phyloP scores from a whole-genome alignment of 1,284 basidiomycete species.

The Naganishia sp. region DNA sequence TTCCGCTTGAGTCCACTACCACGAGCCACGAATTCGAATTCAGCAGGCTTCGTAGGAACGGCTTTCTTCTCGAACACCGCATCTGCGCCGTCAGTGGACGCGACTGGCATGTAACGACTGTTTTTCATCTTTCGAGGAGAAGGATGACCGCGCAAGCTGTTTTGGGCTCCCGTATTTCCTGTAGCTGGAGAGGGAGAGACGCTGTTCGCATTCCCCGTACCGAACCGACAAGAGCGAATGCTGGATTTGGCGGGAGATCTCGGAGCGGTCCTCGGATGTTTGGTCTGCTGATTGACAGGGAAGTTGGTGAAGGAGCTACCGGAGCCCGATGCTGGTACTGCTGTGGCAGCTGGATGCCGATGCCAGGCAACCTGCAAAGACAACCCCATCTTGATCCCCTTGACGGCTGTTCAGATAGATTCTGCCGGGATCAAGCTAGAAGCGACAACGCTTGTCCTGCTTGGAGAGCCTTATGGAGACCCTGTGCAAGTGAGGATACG shows the following conservation, averaged over 20 bases:
- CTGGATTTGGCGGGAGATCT: background rate
- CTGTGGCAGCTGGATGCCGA: background rate
- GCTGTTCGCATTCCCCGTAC: background rate
- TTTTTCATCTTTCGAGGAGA: background rate
- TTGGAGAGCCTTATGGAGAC: no score
- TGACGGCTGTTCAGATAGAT: background rate
- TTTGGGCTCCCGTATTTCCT: no score
- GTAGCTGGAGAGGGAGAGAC: background rate
- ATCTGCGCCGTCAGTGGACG: background rate
- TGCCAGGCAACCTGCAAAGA: slow-evolving; percentile 1
- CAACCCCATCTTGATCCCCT: background rate
- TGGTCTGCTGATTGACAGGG: slow-evolving; percentile 13
- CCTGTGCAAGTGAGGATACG: no score
- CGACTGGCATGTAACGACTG: background rate
- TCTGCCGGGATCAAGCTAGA: background rate
- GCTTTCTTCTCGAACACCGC: background rate
- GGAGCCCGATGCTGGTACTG: slow-evolving; percentile 2
- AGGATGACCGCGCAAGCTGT: background rate
- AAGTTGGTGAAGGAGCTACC: slow-evolving; percentile 23
- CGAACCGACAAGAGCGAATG: no score
- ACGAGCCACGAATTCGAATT: background rate
- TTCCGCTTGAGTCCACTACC: slow-evolving; percentile 3
- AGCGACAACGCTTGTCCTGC: no score
- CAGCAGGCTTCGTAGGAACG: background rate
- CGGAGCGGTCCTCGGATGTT: slow-evolving; percentile 2